Conservation (phyloP, 352 stramenopile species). For the Plasmopara muralis region DNA sequence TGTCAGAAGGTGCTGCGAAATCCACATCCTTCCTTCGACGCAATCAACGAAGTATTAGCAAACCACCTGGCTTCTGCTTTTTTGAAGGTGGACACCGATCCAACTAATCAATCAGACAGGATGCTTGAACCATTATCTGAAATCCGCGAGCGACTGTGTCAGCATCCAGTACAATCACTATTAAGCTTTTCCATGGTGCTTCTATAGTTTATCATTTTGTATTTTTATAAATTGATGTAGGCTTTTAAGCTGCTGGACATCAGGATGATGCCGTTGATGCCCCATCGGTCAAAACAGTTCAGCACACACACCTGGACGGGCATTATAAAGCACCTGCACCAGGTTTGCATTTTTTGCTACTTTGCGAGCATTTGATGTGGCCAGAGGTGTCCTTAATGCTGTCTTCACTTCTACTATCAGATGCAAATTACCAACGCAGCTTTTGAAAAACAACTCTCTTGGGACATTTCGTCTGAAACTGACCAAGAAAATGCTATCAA, state of each 20-base stretch:
- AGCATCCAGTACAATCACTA: conserved; percentile 37
- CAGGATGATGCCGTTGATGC: conserved; percentile 1
- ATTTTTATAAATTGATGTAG: too few relatives aligned
- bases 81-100: conserved; percentile 12
- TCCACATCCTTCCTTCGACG: conserved; percentile 45
- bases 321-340: conserved; percentile 65
- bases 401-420: too few relatives aligned
- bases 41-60: conserved; percentile 59
- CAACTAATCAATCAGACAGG: neutral
- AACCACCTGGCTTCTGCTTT: conserved; percentile 53
- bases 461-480: too few relatives aligned
- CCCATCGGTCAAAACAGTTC: conserved; percentile 58
- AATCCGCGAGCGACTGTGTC: conserved; percentile 47
- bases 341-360: conserved; percentile 23
- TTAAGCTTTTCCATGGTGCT: conserved; percentile 63
- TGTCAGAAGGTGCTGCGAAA: conserved; percentile 36
- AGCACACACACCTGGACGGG: conserved; percentile 69
- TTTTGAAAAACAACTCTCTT: too few relatives aligned
- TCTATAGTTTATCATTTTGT: too few relatives aligned
- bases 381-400: too few relatives aligned
- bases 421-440: too few relatives aligned
- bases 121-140: conserved; percentile 24
- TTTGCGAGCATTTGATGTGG: too few relatives aligned
- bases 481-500: too few relatives aligned
- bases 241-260: too few relatives aligned